phyloP scores from a whole-genome alignment of 345 rosid genomes.

The Eucalyptus dawsonii region DNA sequence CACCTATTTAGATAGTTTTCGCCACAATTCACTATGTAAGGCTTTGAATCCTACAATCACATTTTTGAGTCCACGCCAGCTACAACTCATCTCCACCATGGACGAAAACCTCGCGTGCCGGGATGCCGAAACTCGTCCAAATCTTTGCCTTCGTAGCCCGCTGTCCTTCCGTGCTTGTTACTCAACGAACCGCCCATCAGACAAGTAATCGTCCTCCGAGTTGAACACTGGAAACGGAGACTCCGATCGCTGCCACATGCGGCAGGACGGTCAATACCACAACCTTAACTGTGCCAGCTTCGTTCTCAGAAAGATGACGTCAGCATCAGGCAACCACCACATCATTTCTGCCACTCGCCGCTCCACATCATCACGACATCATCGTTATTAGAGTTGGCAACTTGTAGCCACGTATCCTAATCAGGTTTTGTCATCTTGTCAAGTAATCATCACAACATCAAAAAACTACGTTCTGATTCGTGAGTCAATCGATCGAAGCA shows the following conservation, averaged over 20 bases:
- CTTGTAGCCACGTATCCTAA: neutral
- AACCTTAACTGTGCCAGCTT: neutral
- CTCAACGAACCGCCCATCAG: neutral
- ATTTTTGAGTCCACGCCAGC: too few relatives aligned
- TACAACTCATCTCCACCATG: too few relatives aligned
- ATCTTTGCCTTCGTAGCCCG: neutral
- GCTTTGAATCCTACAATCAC: too few relatives aligned
- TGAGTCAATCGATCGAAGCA: neutral
- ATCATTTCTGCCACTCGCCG: neutral
- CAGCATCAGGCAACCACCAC: neutral
- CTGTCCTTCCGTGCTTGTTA: too few relatives aligned
- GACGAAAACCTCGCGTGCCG: neutral
- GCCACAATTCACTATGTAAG: too few relatives aligned
- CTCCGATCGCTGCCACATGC: too few relatives aligned
- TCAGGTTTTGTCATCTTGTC: neutral
- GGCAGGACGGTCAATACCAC: too few relatives aligned
- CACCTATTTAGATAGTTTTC: too few relatives aligned
- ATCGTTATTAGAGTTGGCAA: neutral
- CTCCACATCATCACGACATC: neutral
- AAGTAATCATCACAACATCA: neutral
- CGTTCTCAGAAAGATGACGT: neutral
- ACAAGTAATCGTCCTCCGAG: neutral
- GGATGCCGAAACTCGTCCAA: neutral
- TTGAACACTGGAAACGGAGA: neutral
- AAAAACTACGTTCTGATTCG: rapidly evolving